Evolutionary conservation across 1,284 basidiomycete genomes (phyloP).

Genomic region (Puccinia coronata): DNA sequence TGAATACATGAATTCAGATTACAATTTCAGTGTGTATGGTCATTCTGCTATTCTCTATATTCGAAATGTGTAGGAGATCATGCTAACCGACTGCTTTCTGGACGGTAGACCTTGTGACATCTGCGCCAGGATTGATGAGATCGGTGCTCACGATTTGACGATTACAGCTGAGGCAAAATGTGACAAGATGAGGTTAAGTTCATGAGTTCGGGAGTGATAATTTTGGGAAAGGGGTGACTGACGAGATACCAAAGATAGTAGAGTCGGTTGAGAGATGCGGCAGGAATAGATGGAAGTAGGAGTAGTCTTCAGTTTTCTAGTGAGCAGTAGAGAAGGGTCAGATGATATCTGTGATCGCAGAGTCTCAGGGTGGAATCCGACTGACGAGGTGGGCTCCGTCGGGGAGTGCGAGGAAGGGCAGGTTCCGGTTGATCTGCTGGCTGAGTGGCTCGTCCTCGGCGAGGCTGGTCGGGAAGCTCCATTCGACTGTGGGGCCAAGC

Average conservation of each 20-base stretch:
- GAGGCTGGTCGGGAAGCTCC: conserved; percentile 65
- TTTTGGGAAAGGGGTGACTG: conserved; percentile 57
- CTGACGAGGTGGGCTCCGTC: conserved; percentile 90
- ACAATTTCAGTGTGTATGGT: background rate
- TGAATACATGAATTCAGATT: conserved; percentile 26
- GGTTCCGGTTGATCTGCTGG: conserved; percentile 69
- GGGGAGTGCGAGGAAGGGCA: conserved; percentile 95
- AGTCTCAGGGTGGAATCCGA: conserved; percentile 36
- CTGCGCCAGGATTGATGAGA: conserved; percentile 76
- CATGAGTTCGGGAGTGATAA: conserved; percentile 25
- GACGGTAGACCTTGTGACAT: conserved; percentile 92
- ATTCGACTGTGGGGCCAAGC: conserved; percentile 87
- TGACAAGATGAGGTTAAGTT: conserved; percentile 50
- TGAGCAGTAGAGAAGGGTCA: background rate
- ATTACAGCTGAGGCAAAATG: conserved; percentile 70
- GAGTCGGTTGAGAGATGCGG: conserved; percentile 57
- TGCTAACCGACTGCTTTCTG: conserved; percentile 97
- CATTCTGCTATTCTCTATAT: no score
- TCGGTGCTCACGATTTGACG: conserved; percentile 84
- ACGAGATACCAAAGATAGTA: conserved; percentile 92
- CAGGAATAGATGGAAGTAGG: conserved; percentile 79
- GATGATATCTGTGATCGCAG: background rate
- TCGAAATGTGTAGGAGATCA: no score
- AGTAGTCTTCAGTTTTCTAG: conserved; percentile 86
- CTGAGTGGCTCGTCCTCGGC: conserved; percentile 69